Conservation (phyloP, 176 grass and related monocot genomes). For the Carex littledalei region DNA sequence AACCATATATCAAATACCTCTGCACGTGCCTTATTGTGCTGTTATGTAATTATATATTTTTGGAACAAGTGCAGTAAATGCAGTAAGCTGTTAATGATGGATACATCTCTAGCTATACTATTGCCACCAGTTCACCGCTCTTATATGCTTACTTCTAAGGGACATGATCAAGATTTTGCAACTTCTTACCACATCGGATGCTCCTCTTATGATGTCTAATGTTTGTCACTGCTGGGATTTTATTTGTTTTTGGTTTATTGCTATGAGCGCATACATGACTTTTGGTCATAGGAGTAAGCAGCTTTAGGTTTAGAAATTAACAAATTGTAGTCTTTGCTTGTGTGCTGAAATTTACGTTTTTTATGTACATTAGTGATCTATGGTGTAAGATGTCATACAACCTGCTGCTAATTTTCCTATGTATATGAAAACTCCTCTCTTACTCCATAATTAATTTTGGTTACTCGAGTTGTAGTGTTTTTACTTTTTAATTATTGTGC, state of each 20-base stretch:
- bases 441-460: not conserved
- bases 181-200: constrained; percentile 91
- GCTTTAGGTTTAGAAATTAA: not conserved
- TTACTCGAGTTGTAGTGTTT: not conserved
- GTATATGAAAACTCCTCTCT: not conserved
- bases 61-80: constrained; percentile 70
- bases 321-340: not conserved
- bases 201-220: constrained; percentile 52
- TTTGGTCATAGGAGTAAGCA: not conserved
- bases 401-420: not conserved
- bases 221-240: not conserved
- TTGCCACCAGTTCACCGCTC: constrained; percentile 74
- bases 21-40: not conserved
- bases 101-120: constrained; percentile 75
- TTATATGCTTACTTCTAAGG: constrained; percentile 47
- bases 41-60: constrained; percentile 13
- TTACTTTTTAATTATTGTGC: not conserved
- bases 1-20: not conserved
- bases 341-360: not conserved
- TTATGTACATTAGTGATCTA: not conserved
- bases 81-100: constrained; percentile 54
- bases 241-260: not conserved
- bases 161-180: constrained; percentile 44
- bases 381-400: not conserved
- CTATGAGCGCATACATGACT: not conserved